Percentiles rank a stretch among this genome's conserved stretches.
Evolutionary conservation across 805 yeast genomes (phyloP).

Genomic region (Jamesozyma jinghongensis): DNA sequence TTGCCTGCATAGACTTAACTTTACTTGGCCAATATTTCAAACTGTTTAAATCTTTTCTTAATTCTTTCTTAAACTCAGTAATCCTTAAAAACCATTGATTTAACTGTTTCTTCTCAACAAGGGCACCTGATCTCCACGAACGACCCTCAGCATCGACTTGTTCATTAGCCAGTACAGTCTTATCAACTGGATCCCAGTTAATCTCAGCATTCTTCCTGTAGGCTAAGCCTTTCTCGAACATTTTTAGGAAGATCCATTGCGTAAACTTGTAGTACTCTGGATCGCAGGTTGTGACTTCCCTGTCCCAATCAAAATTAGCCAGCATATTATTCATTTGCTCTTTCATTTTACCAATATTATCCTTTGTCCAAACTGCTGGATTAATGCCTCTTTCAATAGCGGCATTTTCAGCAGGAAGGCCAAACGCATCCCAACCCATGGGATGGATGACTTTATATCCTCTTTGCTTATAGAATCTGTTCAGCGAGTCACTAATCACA

Average conservation of each 20-base stretch:
- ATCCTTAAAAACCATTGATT: conserved; percentile 94
- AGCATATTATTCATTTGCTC: conserved; percentile 68
- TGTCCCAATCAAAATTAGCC: conserved; percentile 89
- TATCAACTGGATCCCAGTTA: conserved; percentile 96
- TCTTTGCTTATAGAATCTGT: conserved; percentile 66
- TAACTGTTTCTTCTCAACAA: conserved; percentile 71
- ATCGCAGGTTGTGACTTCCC: conserved; percentile 77
- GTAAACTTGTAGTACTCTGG: conserved; percentile 91
- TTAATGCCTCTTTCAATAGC: conserved; percentile 77
- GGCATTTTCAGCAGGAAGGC: conserved; percentile 96
- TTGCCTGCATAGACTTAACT: conserved; percentile 80
- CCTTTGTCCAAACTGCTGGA: conserved; percentile 76
- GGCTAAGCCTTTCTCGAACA: conserved; percentile 71
- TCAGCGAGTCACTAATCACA: conserved; percentile 76
- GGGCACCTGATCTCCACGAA: conserved; percentile 96
- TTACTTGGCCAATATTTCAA: conserved; percentile 78
- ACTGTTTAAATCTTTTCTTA: conserved; percentile 52
- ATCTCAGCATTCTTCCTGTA: conserved; percentile 81
- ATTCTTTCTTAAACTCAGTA: conserved; percentile 64
- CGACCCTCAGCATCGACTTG: conserved; percentile 87
- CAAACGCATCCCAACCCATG: conserved; percentile 99
- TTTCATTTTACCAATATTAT: conserved; percentile 80
- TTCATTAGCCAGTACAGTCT: conserved; percentile 91
- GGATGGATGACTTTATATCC: conserved; percentile 84
- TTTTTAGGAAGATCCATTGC: conserved; percentile 68